Percentiles rank a stretch among this genome's conserved stretches.
These are phyloP conservation scores for Solanum sparsipilum DNA, from an alignment of 257 asterid species.

Conservation along the genomic window DNA sequence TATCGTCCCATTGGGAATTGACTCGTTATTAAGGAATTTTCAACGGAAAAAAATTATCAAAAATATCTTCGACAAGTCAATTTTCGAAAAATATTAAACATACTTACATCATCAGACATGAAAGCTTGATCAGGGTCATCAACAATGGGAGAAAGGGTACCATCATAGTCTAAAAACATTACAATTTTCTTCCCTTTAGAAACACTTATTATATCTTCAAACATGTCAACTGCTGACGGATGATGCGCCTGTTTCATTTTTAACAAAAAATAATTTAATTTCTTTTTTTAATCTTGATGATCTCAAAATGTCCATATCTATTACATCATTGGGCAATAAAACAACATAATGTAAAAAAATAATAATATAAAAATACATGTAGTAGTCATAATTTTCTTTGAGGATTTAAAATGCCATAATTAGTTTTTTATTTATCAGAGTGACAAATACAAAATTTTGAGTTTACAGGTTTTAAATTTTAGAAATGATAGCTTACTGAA, in stretches of 20 bases:
- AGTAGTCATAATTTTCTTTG: not conserved
- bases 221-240: slow-evolving; percentile 79
- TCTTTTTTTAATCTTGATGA: not conserved
- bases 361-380: not conserved
- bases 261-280: not conserved
- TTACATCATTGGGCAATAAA: not conserved
- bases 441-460: not conserved
- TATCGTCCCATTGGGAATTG: not conserved
- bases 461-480: not conserved
- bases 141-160: slow-evolving; percentile 90
- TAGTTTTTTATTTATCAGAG: not conserved
- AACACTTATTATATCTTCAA: slow-evolving; percentile 60
- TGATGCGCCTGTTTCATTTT: slow-evolving; percentile 41
- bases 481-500: too few species aligned
- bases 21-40: not conserved
- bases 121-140: slow-evolving; percentile 91
- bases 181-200: slow-evolving; percentile 86
- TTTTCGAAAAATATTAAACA: not conserved
- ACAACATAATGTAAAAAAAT: not conserved
- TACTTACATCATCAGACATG: slow-evolving; percentile 65
- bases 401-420: not conserved
- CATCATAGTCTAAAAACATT: slow-evolving; percentile 86
- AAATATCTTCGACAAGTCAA: not conserved
- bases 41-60: not conserved
- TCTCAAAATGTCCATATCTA: not conserved